Evolutionary conservation across 129 eudicot species (phyloP), one percentile per base, ranked within the genome.

Genomic region (Tagetes erecta): DNA sequence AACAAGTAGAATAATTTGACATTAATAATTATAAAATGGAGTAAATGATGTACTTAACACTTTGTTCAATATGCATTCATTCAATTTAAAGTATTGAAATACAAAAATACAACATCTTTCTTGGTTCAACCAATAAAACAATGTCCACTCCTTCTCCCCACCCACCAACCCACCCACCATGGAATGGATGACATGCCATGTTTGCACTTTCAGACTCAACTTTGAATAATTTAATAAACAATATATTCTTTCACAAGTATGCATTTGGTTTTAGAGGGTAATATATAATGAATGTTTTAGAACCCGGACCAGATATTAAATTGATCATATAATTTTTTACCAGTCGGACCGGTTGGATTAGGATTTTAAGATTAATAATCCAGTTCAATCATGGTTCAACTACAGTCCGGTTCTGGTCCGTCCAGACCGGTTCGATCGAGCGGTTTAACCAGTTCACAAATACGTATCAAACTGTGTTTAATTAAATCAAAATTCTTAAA

Each of bases 111-210:
- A 55, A 64, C 64, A 64, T 71, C 73, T 71, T 49, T 35, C 78
- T 51, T 6, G 41, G 34, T 55, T 79, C 74, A 72, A 74, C 83
- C 83, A 72, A 79, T 79, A 72, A 52, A 64, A 72, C 69, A 78
- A 57, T 71, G 72, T 77, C 68, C 78, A 64, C 76, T 38, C 55
- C 47, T 69, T 59, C 74, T 49, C 65, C 80, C 80, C 64, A 50
- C 82, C 82, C 74, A 76, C 80, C 72, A 76, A 76, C 69, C 68
- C 73, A 67, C 68, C 80, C 81, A 79, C 78, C 73, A 79, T 37
- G 68, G 83, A 79, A 64, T 73, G 74, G 82, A 81, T 80, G 78
- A 83, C 67, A 79, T 82, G 81, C 82, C 89, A 87, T 79, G 80
- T 72, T 83, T 75, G 37, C 81, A 76, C 85, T 76, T 84, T 65